Base-by-base conservation (phyloP, 2,329 filamentous ascomycete species). In the Epichloe festucae region DNA sequence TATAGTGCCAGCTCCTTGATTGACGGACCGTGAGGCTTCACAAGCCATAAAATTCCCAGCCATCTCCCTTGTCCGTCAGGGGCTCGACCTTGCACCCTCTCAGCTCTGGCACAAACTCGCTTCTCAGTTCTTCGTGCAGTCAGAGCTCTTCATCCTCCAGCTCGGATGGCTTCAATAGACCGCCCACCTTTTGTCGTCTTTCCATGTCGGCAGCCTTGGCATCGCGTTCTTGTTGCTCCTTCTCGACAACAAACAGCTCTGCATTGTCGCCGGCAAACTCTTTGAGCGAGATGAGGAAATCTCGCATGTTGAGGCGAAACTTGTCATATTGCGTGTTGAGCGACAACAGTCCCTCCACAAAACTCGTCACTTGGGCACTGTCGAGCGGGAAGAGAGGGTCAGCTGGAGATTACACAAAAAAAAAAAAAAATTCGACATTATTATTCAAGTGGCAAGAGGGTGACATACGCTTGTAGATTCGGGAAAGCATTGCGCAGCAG, bases 251-350 rank as follows among this genome's bases (percentile, higher is more conserved):
- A 69, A 86, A 98, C 10, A 98, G 77, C 64, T 98, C 93, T 1
- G 91, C 82, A 61, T 97, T 96, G 70, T 98, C 93, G 49, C 88
- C 93, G 1, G 89, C 84, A 56, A 97, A 98, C 70, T 98, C 94
- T 72, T 96, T 95, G 59, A 98, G 76, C 21, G 90, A 94, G 62
- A 98, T 95, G 59, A 98, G 73, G 79, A 98, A 98, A 70, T 98
- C 93, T 58, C 93, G 89, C 49, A 98, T 75, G 62, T 94, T 89
- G 51, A 95, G 81, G 67, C 95, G 95, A 83, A 98, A 98, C 67
- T 89, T 89, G 65, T 88, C 87, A 58, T 94, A 83, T 63, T 95
- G 87, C 52, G 85, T 87, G 67, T 95, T 97, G 59, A 87, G 79
- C 6, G 84, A 79, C 68, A 98, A 95, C 11, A 98, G 73, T 11